Evolutionary conservation across 2,329 filamentous ascomycete species (phyloP), one percentile per base, ranked within the genome.

Genomic region (Zymoseptoria pseudotritici): DNA sequence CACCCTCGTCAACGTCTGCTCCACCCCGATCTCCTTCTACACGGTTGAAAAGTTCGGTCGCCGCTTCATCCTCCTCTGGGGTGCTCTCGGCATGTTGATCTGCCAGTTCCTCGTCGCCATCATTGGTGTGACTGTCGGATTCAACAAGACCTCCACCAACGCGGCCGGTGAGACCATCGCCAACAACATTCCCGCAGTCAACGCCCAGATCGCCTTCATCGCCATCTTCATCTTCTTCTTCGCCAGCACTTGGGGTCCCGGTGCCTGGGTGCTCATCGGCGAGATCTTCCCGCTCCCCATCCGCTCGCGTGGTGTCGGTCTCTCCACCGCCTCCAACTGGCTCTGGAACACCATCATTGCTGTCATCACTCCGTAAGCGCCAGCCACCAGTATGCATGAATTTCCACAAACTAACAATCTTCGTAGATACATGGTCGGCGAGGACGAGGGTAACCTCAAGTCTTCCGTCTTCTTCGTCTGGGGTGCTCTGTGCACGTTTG

Each of bases 141-240:
- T 73, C 68, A 72, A 73, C 67, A 60, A 73, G 49, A 67, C 67
- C 59, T 59, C 67, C 60, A 58, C 59, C 22, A 58, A 63, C n/a
- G 26, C 29, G 9, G 65, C 66, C 29, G 68, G 66, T 20, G 72
- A 70, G 75, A 76, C 80, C 62, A 64, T 77, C 1, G 72, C 74
- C 54, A 68, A 72, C 66, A 75, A 75, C 68, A 62, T 68, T 57
- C n/a, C 63, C 2, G 75, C 79, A 8, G 77, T 81, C 67, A 78
- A 75, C 60, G 84, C 88, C 55, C 86, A 92, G 81, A 91, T 96
- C 66, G 85, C 89, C 62, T 94, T 95, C 79, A 94, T 94, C 72
- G 88, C 86, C 78, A 86, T 96, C 79, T 94, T 91, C 82, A 92
- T 96, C 81, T 91, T 90, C 83, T 93, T 88, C 82, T 96, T 96